Base-by-base conservation (phyloP, 192 early-diverging fungal genomes). In the Backusella circina region DNA sequence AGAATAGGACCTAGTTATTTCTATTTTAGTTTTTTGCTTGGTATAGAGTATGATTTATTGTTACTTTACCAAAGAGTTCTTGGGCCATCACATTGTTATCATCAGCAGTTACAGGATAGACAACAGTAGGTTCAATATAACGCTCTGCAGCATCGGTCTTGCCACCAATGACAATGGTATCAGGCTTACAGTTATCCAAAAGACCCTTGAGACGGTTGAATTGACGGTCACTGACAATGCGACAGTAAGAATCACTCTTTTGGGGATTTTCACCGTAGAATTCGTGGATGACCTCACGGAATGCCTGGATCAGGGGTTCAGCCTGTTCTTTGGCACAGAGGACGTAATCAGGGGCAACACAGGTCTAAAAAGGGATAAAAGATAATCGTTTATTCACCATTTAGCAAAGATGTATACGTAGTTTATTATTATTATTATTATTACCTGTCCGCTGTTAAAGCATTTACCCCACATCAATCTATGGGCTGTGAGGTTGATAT, bases 261-360 rank as follows among this genome's bases (percentile, higher is more conserved):
- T 87, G 72, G 28, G 89, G 86, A 41, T 91, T 81, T 15, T 50
- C 32, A 70, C 89, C 87, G 51, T 79, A 93, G 72, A 86, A 83
- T 16, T 87, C 82, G 2, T 66, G 38, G 8, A 89, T 30, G 0
- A 82, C 77, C 5, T 85, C 76, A 30, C 76, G 73, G 67, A 95
- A 72, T 16, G 87, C 90, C 0, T 72, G 85, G 30, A 93, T 70
- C 71, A 98, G 87, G 36, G 76, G 74, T 57, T 86, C 84, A 44
- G 89, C 85, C 13, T 87, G 75, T 18, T 87, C 84, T 37, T 85
- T 82, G 41, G 90, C 87, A 37, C 91, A 84, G 47, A 97, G 77
- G 15, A 97, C 77, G 66, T 97, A 96, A 79, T 98, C 97, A 35
- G 94, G 93, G 21, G 91, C 90, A 67, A 98, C 88, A 79, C 97